Evolutionary conservation across 2,329 filamentous ascomycete species (phyloP), one percentile per base, ranked within the genome.

Genomic region (Bimuria novae-zelandiae): DNA sequence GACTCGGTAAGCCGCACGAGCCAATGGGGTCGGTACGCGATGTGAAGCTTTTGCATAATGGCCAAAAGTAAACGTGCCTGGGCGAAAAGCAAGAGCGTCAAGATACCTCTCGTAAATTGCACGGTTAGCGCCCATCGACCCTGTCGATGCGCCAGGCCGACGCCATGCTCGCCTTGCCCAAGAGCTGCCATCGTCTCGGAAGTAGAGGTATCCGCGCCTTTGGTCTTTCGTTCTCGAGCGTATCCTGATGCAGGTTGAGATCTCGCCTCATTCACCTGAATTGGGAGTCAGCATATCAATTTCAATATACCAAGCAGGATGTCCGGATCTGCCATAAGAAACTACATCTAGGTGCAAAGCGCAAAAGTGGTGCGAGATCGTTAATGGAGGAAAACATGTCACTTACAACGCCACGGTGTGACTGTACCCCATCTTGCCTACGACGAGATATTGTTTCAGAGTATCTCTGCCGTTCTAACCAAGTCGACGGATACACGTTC

Each of bases 391-490:
- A 74, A 73, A 51, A 54, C 65, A 33, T 33, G 30, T 4, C n/a
- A 33, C 30, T 33, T 33, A 33, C 30, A 33, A n/a, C 5, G 8
- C 14, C 30, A 17, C 27, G 16, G 10, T 27, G 4, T 16, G 70
- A 51, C 19, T 63, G 71, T 14, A 75, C 68, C 40, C 70, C 69
- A 30, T 75, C 71, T 17, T 71, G 69, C 37, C 73, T 65, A 37
- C 77, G 72, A 3, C 76, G 75, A 21, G 71, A 69, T 42, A 94
- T 86, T 3, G 96, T 79, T 66, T 97, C 91, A 39, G 86, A 82
- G 8, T 93, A 80, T 5, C 92, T 84, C 60, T 96, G 89, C 63
- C 93, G 89, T 69, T 99, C 94, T 3, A 97, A 78, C 93, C 94
- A 99, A 0, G 94, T 97, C 75, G 87, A 87, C 30, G 82, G 79